Base-by-base conservation (phyloP, 768 basidiomycete species). In the Myochromella boudieri region DNA sequence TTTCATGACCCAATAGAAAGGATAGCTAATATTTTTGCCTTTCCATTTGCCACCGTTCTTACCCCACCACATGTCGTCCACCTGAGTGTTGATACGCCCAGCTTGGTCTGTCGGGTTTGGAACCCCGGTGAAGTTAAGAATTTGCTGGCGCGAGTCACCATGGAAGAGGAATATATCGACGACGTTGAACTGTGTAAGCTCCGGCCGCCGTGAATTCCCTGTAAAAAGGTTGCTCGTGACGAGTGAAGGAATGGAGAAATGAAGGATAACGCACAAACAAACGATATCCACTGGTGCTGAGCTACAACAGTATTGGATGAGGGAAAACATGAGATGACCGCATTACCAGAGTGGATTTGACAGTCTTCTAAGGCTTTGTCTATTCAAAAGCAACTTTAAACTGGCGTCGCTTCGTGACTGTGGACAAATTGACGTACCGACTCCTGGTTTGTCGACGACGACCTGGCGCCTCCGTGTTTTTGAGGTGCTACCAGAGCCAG, bases 111-210 rank as follows among this genome's bases (percentile, higher is more conserved):
- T 54, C 2, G 81, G 76, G 46, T 80, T 78, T 1, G 56, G 4
- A 27, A 67, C 51, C 49, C 80, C 70, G 5, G 20, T 58, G 42
- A 68, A 76, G 46, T 68, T 68, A 18, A 74, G 64, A 15, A 88
- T 68, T 52, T 73, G 68, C 27, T 68, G 21, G 33, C 72, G 71
- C 4, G 85, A 81, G 59, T 90, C 87, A 21, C 77, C 91, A 48
- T 82, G 82, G 64, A 80, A 85, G 42, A 94, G 84, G 68, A 79
- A 91, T 53, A 93, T 70, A 64, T 93, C 76, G 60, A 93, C 87
- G 15, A 61, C 54, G 54, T 82, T 78, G 25, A 62, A 71, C 66
- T 85, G 85, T 28, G 75, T 76, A 41, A 86, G 71, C 49, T 82
- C 73, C 6, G 89, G 87, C 27, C 81, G 74, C 46, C 75, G 73